Base-by-base conservation (phyloP, 176 grass and related monocot genomes). In the Zea luxurians region DNA sequence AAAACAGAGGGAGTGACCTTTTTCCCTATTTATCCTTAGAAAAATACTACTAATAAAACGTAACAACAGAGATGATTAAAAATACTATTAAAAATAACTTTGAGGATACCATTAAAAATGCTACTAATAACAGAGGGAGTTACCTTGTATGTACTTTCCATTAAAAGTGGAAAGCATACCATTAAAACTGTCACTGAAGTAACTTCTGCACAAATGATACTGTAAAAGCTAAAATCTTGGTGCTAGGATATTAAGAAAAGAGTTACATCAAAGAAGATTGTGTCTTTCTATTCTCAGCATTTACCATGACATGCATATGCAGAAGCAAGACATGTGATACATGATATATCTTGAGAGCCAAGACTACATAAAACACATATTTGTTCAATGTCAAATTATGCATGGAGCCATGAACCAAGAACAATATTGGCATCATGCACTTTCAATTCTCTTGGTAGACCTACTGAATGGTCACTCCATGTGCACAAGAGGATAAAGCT, bases 231-330 rank as follows among this genome's bases (percentile, higher is more conserved):
- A 80, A 42, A 1, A 34, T 15, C 6, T 35, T 61, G 13, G 16
- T 58, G 40, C 40, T 48, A 84, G 71, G 27, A 21, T 41, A 48
- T 38, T 52, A 46, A 15, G 10, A 73, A 47, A 46, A 55, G 1
- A 64, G 76, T 34, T 74, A 55, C 58, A 79, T 21, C 5, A 74
- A 21, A 88, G 10, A 68, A 74, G 37, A 10, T 50, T 68, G 36
- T 13, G 68, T 75, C 78, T 36, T 27, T 65, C 20, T 49, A 49
- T 35, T 15, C 8, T 55, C 50, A 36, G 47, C 21, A 74, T 58
- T 50, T 84, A 34, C 10, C 73, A 71, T 13, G 36, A 65, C 83
- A 80, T 76, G 47, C 42, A 80, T 70, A 41, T 71, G 77, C 59
- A 80, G 55, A 69, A 69, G 48, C 38, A 66, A 77, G 47, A 77